Evolutionary conservation across 73 alveolate genomes (phyloP).

Genomic region (Tetrahymena borealis): DNA sequence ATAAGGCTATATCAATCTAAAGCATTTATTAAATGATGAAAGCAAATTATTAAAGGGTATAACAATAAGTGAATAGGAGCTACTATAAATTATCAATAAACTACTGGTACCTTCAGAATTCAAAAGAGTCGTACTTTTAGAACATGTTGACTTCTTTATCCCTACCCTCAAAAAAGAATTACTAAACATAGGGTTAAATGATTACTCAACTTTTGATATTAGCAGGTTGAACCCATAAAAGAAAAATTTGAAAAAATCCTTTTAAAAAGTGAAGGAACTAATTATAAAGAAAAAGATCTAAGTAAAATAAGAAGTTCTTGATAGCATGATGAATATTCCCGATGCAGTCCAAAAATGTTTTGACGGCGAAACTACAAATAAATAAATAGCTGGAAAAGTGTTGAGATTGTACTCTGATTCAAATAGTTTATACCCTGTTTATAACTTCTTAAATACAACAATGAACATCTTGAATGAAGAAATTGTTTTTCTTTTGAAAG

Average conservation of each 20-base stretch:
- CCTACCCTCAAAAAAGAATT: neutral
- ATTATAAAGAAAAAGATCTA: neutral
- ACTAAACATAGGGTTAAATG: neutral
- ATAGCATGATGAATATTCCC: neutral
- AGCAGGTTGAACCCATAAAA: neutral
- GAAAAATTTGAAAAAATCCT: neutral
- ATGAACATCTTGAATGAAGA: neutral
- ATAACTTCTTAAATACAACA: neutral
- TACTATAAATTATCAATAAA: neutral
- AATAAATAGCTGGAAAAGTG: neutral
- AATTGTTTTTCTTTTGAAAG: neutral
- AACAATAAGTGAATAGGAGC: neutral
- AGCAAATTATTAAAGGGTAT: neutral
- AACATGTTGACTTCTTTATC: neutral
- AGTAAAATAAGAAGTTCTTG: neutral
- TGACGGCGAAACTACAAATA: neutral
- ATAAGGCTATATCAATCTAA: neutral
- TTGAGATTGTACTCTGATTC: neutral
- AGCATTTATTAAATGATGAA: neutral
- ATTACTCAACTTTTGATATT: neutral
- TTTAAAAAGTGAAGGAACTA: neutral
- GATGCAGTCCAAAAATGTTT: neutral
- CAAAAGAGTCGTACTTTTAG: neutral
- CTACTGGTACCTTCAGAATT: neutral
- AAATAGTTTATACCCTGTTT: neutral